Evolutionary conservation across 2,329 filamentous ascomycete species (phyloP), one percentile per base, ranked within the genome.

Genomic region (Aciculosporium take): DNA sequence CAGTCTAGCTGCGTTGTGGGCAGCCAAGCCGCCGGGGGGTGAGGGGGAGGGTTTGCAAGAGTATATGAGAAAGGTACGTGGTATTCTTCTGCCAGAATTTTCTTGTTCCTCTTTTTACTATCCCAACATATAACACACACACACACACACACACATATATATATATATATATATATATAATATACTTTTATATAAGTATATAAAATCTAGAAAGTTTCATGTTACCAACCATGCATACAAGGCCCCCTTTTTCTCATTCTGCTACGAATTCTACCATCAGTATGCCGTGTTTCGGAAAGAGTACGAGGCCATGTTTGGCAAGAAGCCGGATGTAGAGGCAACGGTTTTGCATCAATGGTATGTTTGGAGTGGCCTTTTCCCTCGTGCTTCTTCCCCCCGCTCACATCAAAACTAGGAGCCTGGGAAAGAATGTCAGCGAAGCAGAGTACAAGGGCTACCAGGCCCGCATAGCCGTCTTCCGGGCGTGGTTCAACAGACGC

Each of bases 231-330:
- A 1, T 8, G 17, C 4, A 10, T 15, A 2, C 17, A 15, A 63
- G 58, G 53, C 53, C 3, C 48, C 55, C 1, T 60, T 58, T 24
- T 42, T 45, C 2, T 51, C 51, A 1, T 57, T 56, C 39, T 59
- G 56, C 39, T 56, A 57, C 46, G 57, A 58, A 7, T 60, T 58
- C 39, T 59, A 54, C 39, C 49, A 56, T 31, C 40, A 48, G 5
- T 60, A 57, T 40, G 46, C 53, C 13, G 33, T 40, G 0, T 63
- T 63, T 23, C 48, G 52, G 18, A 21, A 44, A 1, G 44, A 45
- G 1, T 63, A 57, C 27, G 28, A 32, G 9, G 23, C 48, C 23
- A 50, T 48, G 17, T 55, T 56, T 27, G 44, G 49, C 4, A 45
- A 39, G 3, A 35, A 48, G 24, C 52, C 58, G 0, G 59, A 53